phyloP scores from a whole-genome alignment of 2,329 filamentous ascomycete species.

The Drechslerella dactyloides region DNA sequence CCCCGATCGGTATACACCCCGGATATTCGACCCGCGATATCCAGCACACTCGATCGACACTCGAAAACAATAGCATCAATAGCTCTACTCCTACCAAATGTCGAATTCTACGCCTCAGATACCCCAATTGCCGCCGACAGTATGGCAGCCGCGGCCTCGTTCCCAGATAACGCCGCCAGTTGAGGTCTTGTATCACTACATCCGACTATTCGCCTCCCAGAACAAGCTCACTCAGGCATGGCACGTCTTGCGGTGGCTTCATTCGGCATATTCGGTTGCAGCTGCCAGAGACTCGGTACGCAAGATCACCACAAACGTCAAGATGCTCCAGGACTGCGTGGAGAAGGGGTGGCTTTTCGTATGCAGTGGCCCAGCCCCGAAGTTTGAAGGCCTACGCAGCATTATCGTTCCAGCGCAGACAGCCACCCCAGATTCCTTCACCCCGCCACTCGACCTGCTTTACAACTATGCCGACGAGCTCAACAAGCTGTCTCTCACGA shows the following conservation, averaged over 20 bases:
- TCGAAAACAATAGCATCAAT: neutral
- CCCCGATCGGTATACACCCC: constrained; percentile 11
- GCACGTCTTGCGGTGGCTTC: constrained; percentile 48
- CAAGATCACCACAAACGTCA: constrained; percentile 43
- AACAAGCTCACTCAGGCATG: constrained; percentile 46
- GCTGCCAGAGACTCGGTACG: constrained; percentile 41
- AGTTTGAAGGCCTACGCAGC: constrained; percentile 40
- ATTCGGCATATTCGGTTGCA: constrained; percentile 41
- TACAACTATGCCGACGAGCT: constrained; percentile 50
- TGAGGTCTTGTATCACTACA: constrained; percentile 48
- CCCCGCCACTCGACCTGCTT: constrained; percentile 44
- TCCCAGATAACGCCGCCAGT: constrained; percentile 48
- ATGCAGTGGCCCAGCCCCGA: constrained; percentile 38
- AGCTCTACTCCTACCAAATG: constrained; percentile 16
- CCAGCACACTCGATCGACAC: neutral
- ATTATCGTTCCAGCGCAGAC: constrained; percentile 34
- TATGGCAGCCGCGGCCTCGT: constrained; percentile 46
- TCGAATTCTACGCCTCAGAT: constrained; percentile 20
- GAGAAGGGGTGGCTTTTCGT: constrained; percentile 51
- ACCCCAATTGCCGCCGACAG: constrained; percentile 46
- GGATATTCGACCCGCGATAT: constrained; percentile 26
- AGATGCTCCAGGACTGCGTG: constrained; percentile 49
- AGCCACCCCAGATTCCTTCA: constrained; percentile 42
- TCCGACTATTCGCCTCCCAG: constrained; percentile 47
- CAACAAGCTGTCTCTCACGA: constrained; percentile 46